A percentile compares a stretch with the other conserved stretches of the same genome.
These are phyloP conservation scores for Penicillium glabrum DNA, from an alignment of 2,329 filamentous ascomycete species.

Conservation along the genomic window DNA sequence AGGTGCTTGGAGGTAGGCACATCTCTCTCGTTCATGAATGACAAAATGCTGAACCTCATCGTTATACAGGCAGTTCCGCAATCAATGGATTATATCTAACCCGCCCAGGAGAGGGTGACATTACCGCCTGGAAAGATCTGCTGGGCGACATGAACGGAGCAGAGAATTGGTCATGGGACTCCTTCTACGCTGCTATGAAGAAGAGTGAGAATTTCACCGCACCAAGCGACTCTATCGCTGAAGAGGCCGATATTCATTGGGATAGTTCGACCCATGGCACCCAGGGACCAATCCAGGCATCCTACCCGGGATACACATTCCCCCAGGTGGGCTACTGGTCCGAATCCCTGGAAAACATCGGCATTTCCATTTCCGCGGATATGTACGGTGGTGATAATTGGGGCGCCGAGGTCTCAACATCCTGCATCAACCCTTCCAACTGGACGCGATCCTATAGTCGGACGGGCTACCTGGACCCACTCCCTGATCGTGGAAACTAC, in stretches of 20 bases:
- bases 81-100: conserved; percentile 39
- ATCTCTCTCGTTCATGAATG: background rate
- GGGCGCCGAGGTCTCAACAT: conserved; percentile 36
- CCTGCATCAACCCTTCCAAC: conserved; percentile 34
- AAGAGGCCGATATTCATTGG: conserved; percentile 26
- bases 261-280: conserved; percentile 22
- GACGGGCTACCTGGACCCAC: conserved; percentile 36
- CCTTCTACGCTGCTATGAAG: conserved; percentile 36
- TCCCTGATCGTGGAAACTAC: conserved; percentile 32
- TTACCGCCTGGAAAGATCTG: conserved; percentile 35
- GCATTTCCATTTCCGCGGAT: conserved; percentile 26
- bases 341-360: conserved; percentile 21
- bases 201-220: conserved; percentile 28
- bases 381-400: conserved; percentile 34
- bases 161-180: conserved; percentile 36
- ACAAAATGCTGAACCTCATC: background rate
- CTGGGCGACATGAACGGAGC: conserved; percentile 36
- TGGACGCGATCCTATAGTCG: conserved; percentile 39
- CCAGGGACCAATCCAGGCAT: conserved; percentile 25
- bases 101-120: conserved; percentile 32
- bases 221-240: conserved; percentile 17
- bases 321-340: conserved; percentile 28
- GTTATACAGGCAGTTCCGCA: conserved; percentile 31
- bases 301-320: conserved; percentile 31
- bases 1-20: conserved; percentile 33